phyloP scores from a whole-genome alignment of 805 yeast species.

The Yarrowia sp. region DNA sequence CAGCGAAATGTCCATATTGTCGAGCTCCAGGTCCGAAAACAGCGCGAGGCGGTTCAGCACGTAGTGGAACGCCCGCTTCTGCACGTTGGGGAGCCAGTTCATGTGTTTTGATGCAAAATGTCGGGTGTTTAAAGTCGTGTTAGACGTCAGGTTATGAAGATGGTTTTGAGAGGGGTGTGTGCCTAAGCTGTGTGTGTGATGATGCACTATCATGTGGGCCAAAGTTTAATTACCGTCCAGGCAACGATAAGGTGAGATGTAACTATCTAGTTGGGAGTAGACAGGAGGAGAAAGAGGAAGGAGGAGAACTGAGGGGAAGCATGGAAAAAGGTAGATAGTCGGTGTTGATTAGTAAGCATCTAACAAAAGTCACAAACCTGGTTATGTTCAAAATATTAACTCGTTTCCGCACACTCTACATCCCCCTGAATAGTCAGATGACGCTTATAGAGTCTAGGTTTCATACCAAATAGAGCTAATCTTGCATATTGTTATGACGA shows the following conservation, averaged over 20 bases:
- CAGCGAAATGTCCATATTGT: slow-evolving; percentile 80
- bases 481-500: slow-evolving; percentile 2
- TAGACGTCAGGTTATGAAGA: too few species aligned
- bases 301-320: too few species aligned
- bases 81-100: slow-evolving; percentile 82
- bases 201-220: slow-evolving; percentile 28
- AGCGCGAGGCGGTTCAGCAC: slow-evolving; percentile 80
- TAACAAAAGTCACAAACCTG: too few species aligned
- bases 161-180: too few species aligned
- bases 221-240: slow-evolving; percentile 28
- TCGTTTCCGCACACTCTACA: too few species aligned
- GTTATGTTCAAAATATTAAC: too few species aligned
- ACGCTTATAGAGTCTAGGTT: slow-evolving; percentile 15
- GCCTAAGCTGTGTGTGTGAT: not conserved
- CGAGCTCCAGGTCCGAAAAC: slow-evolving; percentile 81
- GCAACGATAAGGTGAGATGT: slow-evolving; percentile 30
- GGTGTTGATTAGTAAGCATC: too few species aligned
- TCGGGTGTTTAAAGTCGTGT: too few species aligned
- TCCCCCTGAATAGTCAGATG: slow-evolving; percentile 5
- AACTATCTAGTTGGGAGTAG: slow-evolving; percentile 15
- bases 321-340: too few species aligned
- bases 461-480: slow-evolving; percentile 25
- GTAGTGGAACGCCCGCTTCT: slow-evolving; percentile 79
- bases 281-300: too few species aligned
- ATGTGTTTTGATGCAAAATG: slow-evolving; percentile 1